These are phyloP conservation scores for Populus trichocarpa DNA, from an alignment of 441 rosid genomes.

Conservation along the genomic window DNA sequence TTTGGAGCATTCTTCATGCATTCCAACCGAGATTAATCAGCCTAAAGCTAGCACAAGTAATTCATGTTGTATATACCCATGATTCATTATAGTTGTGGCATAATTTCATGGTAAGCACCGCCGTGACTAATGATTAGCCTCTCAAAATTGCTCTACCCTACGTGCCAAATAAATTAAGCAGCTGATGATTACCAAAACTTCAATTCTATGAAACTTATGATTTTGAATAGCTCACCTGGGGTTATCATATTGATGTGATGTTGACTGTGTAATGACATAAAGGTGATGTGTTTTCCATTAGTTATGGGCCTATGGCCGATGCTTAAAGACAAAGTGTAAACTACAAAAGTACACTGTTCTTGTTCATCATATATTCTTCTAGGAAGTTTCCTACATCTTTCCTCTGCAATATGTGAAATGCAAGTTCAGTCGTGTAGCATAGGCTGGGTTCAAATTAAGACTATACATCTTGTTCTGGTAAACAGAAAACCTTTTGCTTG, in stretches of 20 bases:
- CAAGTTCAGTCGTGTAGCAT: slow-evolving; percentile 5
- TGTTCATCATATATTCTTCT: slow-evolving; percentile 7
- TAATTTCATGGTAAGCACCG: background rate
- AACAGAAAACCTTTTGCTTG: background rate
- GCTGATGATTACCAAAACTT: background rate
- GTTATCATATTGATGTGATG: slow-evolving; percentile 8
- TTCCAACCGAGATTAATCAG: too few relatives aligned
- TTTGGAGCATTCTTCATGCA: too few relatives aligned
- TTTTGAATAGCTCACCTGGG: background rate
- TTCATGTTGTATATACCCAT: too few relatives aligned
- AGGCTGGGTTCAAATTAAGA: background rate
- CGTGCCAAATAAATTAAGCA: background rate
- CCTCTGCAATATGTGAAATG: slow-evolving; percentile 14
- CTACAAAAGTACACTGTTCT: slow-evolving; percentile 27
- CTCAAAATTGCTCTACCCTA: too few relatives aligned
- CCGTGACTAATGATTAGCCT: background rate
- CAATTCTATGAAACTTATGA: background rate
- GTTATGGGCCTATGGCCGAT: slow-evolving; percentile 12
- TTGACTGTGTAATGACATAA: slow-evolving; percentile 26
- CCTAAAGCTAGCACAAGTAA: too few relatives aligned
- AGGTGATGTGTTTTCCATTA: slow-evolving; percentile 25
- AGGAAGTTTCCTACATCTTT: slow-evolving; percentile 47
- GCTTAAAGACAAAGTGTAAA: slow-evolving; percentile 15
- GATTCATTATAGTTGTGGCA: background rate
- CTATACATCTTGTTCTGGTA: background rate